A percentile compares a stretch with the other conserved stretches of the same genome.
Evolutionary conservation across 106 monocot species (phyloP).

Genomic region (Narthecium ossifragum): DNA sequence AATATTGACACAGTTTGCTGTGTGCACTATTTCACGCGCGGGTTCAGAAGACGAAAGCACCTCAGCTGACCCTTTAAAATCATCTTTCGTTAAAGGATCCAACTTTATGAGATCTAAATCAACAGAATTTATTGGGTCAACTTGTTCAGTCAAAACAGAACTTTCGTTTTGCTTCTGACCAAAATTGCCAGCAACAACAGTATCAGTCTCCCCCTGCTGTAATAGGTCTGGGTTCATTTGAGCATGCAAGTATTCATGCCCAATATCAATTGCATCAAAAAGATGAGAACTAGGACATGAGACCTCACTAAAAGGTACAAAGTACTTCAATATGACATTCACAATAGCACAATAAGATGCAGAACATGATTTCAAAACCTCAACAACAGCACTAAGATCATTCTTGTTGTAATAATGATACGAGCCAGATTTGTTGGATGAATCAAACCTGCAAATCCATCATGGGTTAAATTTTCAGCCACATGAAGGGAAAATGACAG

Average conservation of each 20-base stretch:
- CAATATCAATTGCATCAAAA: conserved; percentile 2
- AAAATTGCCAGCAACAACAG: neutral
- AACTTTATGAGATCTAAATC: conserved; percentile 11
- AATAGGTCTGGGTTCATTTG: neutral
- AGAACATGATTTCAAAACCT: conserved; percentile 35
- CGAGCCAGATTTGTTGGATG: conserved; percentile 24
- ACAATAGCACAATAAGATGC: conserved; percentile 34
- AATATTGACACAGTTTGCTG: conserved; percentile 1
- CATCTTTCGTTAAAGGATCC: conserved; percentile 7
- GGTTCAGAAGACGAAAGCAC: conserved; percentile 9
- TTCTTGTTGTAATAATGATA: conserved; percentile 61
- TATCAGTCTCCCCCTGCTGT: neutral
- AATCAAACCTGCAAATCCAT: conserved; percentile 63
- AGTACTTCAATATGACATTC: conserved; percentile 38
- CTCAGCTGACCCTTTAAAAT: neutral
- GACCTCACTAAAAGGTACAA: conserved; percentile 14
- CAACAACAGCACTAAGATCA: conserved; percentile 49
- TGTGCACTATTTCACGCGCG: conserved; percentile 6
- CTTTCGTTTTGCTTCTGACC: neutral
- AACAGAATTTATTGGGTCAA: conserved; percentile 4
- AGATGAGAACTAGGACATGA: conserved; percentile 8
- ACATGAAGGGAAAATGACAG: neutral
- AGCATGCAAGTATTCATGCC: conserved; percentile 2
- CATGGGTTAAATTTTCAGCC: neutral
- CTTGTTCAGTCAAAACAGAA: conserved; percentile 15